A percentile compares a stretch with the other conserved stretches of the same genome.
phyloP scores from a whole-genome alignment of 129 eudicot species.

The Escallonia herrerae region DNA sequence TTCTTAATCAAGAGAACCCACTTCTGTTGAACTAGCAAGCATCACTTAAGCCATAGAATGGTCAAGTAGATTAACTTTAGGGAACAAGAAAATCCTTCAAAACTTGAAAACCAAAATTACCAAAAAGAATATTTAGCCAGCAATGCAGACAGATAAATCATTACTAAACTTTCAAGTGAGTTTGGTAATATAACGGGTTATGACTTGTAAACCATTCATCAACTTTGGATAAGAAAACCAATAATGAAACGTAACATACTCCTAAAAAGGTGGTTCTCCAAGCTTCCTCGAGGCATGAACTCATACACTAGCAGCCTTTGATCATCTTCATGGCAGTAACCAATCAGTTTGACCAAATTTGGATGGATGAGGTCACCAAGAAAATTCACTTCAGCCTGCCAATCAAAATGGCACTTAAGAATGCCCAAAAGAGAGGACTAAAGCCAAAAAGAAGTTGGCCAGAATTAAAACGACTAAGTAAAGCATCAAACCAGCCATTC shows the following conservation, averaged over 20 bases:
- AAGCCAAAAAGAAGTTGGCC: background rate
- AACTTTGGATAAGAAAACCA: too few species aligned
- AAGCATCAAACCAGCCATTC: slow-evolving; percentile 81
- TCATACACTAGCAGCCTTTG: slow-evolving; percentile 90
- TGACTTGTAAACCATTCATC: background rate
- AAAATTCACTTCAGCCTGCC: slow-evolving; percentile 93
- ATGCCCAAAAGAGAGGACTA: background rate
- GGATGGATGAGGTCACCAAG: slow-evolving; percentile 89
- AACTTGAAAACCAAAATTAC: too few species aligned
- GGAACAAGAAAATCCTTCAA: too few species aligned
- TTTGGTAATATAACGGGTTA: background rate
- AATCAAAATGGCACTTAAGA: slow-evolving; percentile 10
- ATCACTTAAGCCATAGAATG: too few species aligned
- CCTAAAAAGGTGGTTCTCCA: slow-evolving; percentile 90
- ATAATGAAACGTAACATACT: slow-evolving; percentile 32
- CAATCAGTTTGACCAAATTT: slow-evolving; percentile 86
- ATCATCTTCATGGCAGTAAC: slow-evolving; percentile 97
- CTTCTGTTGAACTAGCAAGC: too few species aligned
- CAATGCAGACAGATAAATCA: too few species aligned
- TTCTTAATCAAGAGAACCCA: too few species aligned
- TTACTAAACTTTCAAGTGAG: background rate
- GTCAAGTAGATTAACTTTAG: too few species aligned
- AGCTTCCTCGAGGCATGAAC: slow-evolving; percentile 96
- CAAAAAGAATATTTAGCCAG: too few species aligned
- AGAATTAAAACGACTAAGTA: slow-evolving; percentile 5